These are phyloP conservation scores for Stentor roeselii DNA, from an alignment of 73 alveolate genomes.

Conservation along the genomic window DNA sequence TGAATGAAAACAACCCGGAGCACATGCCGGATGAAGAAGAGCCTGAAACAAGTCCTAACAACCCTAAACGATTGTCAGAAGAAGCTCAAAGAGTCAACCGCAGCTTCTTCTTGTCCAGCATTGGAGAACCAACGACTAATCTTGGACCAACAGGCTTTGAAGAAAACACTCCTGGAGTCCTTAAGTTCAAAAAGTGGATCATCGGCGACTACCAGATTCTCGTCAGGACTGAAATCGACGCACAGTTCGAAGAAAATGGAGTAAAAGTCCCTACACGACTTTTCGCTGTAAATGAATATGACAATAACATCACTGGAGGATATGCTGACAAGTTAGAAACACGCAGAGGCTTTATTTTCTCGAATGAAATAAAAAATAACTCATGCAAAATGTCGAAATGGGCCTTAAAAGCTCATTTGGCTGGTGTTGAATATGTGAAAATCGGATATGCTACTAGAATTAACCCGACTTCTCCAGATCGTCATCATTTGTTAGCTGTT, in stretches of 20 bases:
- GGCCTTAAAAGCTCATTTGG: constrained; percentile 35
- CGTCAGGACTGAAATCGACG: constrained; percentile 49
- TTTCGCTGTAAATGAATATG: constrained; percentile 45
- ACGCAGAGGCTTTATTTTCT: constrained; percentile 28
- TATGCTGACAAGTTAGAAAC: constrained; percentile 25
- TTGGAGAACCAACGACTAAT: not conserved
- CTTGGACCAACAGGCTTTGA: constrained; percentile 27
- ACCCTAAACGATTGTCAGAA: constrained; percentile 20
- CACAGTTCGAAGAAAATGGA: constrained; percentile 27
- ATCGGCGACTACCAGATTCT: constrained; percentile 29
- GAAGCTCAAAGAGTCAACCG: constrained; percentile 38
- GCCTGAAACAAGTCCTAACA: constrained; percentile 33
- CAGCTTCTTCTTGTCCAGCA: constrained; percentile 37
- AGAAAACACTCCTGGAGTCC: constrained; percentile 24
- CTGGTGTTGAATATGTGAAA: constrained; percentile 39
- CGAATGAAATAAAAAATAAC: constrained; percentile 34
- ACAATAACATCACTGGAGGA: constrained; percentile 31
- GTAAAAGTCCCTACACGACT: constrained; percentile 14
- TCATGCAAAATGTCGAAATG: constrained; percentile 44
- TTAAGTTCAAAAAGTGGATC: constrained; percentile 28
- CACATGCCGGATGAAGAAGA: constrained; percentile 48
- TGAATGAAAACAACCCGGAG: constrained; percentile 40
- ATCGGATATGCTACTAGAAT: constrained; percentile 42
- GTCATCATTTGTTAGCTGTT: constrained; percentile 34
- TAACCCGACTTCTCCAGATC: not conserved